Evolutionary conservation across 176 grass and related monocot species (phyloP).

Genomic region (Oryza glaberrima): DNA sequence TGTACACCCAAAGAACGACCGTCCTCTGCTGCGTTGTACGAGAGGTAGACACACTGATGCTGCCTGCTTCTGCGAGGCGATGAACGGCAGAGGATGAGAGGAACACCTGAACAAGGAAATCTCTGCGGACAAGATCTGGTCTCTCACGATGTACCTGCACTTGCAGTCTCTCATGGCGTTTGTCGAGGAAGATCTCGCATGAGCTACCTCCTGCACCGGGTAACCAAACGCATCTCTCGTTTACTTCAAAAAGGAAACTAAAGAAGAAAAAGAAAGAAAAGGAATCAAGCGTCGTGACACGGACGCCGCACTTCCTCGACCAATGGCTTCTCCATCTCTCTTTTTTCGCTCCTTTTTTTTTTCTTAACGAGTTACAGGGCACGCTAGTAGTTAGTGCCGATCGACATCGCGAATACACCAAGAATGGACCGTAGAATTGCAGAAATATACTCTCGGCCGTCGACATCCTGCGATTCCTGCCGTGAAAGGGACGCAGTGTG

Average conservation of each 20-base stretch:
- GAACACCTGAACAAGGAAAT: not conserved
- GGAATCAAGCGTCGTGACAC: not conserved
- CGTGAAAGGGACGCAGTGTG: not conserved
- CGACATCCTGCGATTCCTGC: not conserved
- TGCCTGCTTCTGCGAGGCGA: not conserved
- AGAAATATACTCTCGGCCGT: not conserved
- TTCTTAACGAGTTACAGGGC: not conserved
- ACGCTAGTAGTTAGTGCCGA: not conserved
- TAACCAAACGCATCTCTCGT: not conserved
- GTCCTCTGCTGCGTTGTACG: not conserved
- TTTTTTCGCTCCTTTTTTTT: not conserved
- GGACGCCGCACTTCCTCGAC: not conserved
- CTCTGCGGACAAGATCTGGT: not conserved
- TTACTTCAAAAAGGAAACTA: not conserved
- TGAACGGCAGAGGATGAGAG: not conserved
- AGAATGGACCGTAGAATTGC: not conserved
- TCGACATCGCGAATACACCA: not conserved
- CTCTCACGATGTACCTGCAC: not conserved
- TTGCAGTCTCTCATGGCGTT: not conserved
- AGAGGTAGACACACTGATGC: not conserved
- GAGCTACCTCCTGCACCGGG: not conserved
- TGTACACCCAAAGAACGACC: not conserved
- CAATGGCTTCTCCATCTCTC: not conserved
- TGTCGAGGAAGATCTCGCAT: not conserved
- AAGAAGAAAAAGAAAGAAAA: not conserved